Evolutionary conservation across 805 yeast genomes (phyloP), one percentile per base, ranked within the genome.

Genomic region (Kazachstania bromeliacearum): DNA sequence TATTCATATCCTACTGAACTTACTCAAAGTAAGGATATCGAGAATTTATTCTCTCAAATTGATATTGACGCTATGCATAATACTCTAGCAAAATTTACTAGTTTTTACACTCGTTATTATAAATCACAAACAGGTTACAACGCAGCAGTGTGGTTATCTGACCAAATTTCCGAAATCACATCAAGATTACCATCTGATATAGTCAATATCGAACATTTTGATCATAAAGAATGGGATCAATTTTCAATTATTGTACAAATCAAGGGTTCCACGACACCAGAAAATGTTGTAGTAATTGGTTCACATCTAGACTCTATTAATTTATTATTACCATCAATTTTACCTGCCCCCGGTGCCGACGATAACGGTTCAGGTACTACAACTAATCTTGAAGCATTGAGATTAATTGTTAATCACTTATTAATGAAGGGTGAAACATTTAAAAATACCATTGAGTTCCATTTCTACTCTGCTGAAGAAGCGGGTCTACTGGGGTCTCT

Each of bases 401-500:
- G 92, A 45, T 59, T 82, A 12, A 60, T 85, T 19, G 57, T 71
- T 6, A 64, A 61, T 24, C 43, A 45, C 32, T 35, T 49, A 12
- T 22, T 44, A 7, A 30, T 36, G 4, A 35, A 39, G 24, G 57
- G 65, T 0, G 68, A 69, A 45, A 48, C 60, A 39, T 85, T 88
- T 10, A 61, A 70, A 29, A 84, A 85, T 59, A 75, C 94, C 0
- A 60, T 89, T 14, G 95, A 89, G 57, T 88, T 89, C 64, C 97
- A 89, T 61, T 89, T 85, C 68, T 89, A 85, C 63, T 75, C 94
- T 19, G 97, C 95, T 2, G 97, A 89, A 63, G 97, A 89, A 67
- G 87, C 85, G 41, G 96, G 96, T 0, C 63, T 85, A 38, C 64
- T 84, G 36, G 97, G 97, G 1, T 85, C 95, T 4, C 69, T 75